phyloP scores from a whole-genome alignment of 768 basidiomycete genomes.

The Mycena haematopus region DNA sequence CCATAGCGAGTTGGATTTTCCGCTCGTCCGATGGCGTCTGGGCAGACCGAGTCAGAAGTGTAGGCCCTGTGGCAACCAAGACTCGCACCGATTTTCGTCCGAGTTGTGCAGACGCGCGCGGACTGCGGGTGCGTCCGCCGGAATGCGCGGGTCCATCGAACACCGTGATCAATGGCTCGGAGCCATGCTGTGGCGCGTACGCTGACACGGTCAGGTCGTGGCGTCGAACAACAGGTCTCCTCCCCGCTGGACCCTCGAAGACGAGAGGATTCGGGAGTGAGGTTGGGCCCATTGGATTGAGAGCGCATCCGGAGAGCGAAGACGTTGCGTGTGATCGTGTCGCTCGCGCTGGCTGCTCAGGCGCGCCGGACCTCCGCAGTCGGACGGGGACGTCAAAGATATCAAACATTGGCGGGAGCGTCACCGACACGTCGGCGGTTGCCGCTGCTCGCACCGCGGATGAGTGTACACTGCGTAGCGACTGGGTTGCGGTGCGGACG shows the following conservation, averaged over 20 bases:
- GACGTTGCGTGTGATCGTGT: not conserved
- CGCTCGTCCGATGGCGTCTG: not conserved
- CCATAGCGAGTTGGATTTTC: not conserved
- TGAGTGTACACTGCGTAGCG: constrained; percentile 5
- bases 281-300: not conserved
- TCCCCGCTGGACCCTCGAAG: constrained; percentile 16
- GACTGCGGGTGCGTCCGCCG: not conserved
- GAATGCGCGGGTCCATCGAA: constrained; percentile 2
- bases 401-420: constrained; percentile 17
- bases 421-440: not conserved
- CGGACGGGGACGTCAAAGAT: constrained; percentile 18
- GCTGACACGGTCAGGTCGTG: not conserved
- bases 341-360: not conserved
- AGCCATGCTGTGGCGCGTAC: not conserved
- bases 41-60: not conserved
- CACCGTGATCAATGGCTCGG: not conserved
- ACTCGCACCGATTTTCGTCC: not conserved
- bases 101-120: too few species aligned
- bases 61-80: not conserved
- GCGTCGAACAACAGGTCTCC: constrained; percentile 2
- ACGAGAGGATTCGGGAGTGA: constrained; percentile 17
- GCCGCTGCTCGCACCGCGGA: constrained; percentile 12
- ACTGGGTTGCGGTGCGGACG: constrained; percentile 10
- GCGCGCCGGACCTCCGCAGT: not conserved
- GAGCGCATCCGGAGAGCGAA: not conserved